These are phyloP conservation scores for Brassica nigra DNA, from an alignment of 345 rosid species.

Conservation along the genomic window DNA sequence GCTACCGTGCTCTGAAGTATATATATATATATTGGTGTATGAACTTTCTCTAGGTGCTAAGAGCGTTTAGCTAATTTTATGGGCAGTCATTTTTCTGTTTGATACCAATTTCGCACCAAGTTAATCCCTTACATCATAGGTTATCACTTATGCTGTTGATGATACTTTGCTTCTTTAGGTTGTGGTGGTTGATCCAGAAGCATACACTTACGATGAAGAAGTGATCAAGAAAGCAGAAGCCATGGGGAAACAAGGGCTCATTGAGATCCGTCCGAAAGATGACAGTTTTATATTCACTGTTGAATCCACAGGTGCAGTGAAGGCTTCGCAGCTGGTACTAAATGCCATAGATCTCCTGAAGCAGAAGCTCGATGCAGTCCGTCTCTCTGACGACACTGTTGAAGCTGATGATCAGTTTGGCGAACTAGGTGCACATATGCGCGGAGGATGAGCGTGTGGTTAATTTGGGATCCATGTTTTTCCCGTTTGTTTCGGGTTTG, in stretches of 20 bases:
- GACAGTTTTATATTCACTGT: constrained; percentile 89
- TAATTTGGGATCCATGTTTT: not conserved
- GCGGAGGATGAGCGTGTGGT: constrained; percentile 60
- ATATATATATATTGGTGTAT: not conserved
- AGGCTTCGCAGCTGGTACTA: constrained; percentile 83
- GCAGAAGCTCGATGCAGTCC: constrained; percentile 91
- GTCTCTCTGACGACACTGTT: constrained; percentile 87
- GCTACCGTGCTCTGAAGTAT: not conserved
- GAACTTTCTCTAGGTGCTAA: not conserved
- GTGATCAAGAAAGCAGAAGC: constrained; percentile 86
- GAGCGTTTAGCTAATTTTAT: not conserved
- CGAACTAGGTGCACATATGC: constrained; percentile 98
- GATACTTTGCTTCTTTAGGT: constrained; percentile 49
- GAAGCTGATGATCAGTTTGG: constrained; percentile 99
- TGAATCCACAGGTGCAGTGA: constrained; percentile 90
- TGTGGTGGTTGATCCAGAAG: constrained; percentile 79
- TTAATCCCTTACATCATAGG: not conserved
- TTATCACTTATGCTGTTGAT: not conserved
- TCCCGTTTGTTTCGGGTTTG: constrained; percentile 4
- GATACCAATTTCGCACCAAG: not conserved
- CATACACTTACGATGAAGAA: constrained; percentile 91
- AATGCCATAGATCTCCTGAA: constrained; percentile 85
- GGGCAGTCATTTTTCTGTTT: not conserved
- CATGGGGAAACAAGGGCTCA: constrained; percentile 90
- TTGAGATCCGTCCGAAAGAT: constrained; percentile 81